Evolutionary conservation across 2,329 filamentous ascomycete species (phyloP).

Genomic region (Fusarium keratoplasticum): DNA sequence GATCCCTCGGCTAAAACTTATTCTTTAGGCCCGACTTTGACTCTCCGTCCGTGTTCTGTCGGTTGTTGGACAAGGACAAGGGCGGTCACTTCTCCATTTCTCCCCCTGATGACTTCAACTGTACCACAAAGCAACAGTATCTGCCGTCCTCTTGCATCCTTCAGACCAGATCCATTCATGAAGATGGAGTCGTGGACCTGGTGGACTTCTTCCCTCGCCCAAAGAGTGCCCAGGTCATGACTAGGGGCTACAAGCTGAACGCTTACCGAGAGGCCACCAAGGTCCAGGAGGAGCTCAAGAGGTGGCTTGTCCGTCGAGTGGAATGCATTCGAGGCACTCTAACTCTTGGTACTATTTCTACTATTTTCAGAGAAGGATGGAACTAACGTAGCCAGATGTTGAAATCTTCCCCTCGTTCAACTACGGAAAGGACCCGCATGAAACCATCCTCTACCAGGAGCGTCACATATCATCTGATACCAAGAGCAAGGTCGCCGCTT

Average conservation of each 20-base stretch:
- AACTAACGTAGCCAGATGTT: slow-evolving; percentile 59
- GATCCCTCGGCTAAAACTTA: slow-evolving; percentile 1
- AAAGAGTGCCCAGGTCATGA: slow-evolving; percentile 65
- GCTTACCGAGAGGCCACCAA: slow-evolving; percentile 64
- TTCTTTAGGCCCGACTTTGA: slow-evolving; percentile 77
- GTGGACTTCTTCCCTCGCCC: slow-evolving; percentile 82
- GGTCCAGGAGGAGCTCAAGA: slow-evolving; percentile 73
- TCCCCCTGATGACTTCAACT: slow-evolving; percentile 62
- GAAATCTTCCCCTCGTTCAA: slow-evolving; percentile 80
- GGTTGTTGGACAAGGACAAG: slow-evolving; percentile 78
- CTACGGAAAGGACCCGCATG: slow-evolving; percentile 74
- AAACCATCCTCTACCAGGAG: slow-evolving; percentile 64
- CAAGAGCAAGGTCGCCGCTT: slow-evolving; percentile 71
- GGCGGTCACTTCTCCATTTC: slow-evolving; percentile 79
- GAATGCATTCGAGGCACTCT: slow-evolving; percentile 78
- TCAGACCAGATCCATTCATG: slow-evolving; percentile 81
- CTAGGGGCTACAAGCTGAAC: slow-evolving; percentile 59
- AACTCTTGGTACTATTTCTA: slow-evolving; percentile 61
- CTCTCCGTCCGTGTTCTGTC: slow-evolving; percentile 80
- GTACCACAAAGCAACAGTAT: slow-evolving; percentile 82
- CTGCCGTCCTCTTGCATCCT: slow-evolving; percentile 80
- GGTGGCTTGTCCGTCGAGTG: slow-evolving; percentile 77
- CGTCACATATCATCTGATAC: slow-evolving; percentile 52
- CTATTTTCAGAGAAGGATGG: not conserved
- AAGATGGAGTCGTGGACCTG: slow-evolving; percentile 78